phyloP scores from a whole-genome alignment of 1,284 basidiomycete genomes.

The Cryptococcus sp. region DNA sequence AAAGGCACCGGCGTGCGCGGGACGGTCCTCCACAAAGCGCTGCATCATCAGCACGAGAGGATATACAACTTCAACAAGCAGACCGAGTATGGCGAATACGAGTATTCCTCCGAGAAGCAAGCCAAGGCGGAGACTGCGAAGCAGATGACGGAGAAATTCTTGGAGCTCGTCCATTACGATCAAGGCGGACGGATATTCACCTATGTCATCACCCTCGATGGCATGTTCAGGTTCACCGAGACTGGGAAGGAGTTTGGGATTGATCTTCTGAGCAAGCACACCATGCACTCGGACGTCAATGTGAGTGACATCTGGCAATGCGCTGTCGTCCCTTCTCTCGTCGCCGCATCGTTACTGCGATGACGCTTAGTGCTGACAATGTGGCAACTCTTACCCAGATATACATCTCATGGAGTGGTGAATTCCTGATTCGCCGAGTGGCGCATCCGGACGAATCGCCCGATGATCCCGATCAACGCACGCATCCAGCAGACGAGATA shows the following conservation, averaged over 20 bases:
- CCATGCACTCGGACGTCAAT: conserved; percentile 60
- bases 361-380: not conserved
- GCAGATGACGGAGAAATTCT: conserved; percentile 54
- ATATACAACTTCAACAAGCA: conserved; percentile 56
- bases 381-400: conserved; percentile 20
- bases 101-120: not conserved
- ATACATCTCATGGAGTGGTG: conserved; percentile 48
- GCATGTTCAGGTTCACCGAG: conserved; percentile 58
- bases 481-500: conserved; percentile 43
- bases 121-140: conserved; percentile 29
- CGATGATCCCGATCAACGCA: conserved; percentile 29
- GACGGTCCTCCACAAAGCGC: conserved; percentile 51
- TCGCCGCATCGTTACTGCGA: too few relatives aligned
- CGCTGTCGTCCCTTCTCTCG: not conserved
- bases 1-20: conserved; percentile 52
- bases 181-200: conserved; percentile 56
- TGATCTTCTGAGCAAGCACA: conserved; percentile 58
- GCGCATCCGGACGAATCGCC: conserved; percentile 36
- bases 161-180: conserved; percentile 56
- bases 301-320: conserved; percentile 23
- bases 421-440: conserved; percentile 44
- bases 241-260: conserved; percentile 59
- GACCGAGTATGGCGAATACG: conserved; percentile 52
- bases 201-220: conserved; percentile 58
- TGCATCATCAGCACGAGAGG: conserved; percentile 56